Base-by-base conservation (phyloP, 2,329 filamentous ascomycete genomes). In the Podosphaera xanthii region DNA sequence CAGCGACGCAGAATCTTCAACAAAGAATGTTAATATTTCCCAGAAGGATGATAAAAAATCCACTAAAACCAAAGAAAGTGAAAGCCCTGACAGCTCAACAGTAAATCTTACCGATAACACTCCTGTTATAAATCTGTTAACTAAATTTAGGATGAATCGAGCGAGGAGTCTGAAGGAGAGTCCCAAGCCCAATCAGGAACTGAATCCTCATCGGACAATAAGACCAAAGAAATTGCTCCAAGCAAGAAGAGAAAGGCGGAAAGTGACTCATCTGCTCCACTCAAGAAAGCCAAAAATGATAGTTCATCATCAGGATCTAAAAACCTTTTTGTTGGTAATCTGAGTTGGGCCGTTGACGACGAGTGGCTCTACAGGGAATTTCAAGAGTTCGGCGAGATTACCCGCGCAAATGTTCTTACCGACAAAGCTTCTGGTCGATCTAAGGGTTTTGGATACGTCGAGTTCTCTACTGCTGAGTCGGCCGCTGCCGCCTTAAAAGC, bases 271-370 rank as follows among this genome's bases (percentile, higher is more conserved):
- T 62, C 57, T 54, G 69, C 74, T 52, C 68, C 71, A 38, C 66
- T 72, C 49, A 80, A 80, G 73, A 79, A 79, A 72, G 70, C 71
- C 64, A 78, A 78, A 72, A 73, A 71, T 49, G 72, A 74, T 62
- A 69, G 66, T 62, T 70, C 64, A 46, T 70, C 70, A 52, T 71
- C 70, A 63, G 71, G 73, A 49, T 71, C 72, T 64, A 76, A 75
- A 70, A 86, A 84, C 71, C 75, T 87, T 59, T 87, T 86, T 71
- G 76, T 86, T 64, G 84, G 84, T 62, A 84, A 83, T 72, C 74
- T 87, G 64, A 86, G 82, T 70, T 87, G 83, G 83, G 85, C 83
- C 69, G 75, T 87, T 61, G 83, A 86, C 66, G 83, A 87, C 70
- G 82, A 84, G 61, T 85, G 81, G 82, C 76, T 87, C 64, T 73